Conservation (phyloP, 1,284 basidiomycete genomes). For the Papiliotrema laurentii region DNA sequence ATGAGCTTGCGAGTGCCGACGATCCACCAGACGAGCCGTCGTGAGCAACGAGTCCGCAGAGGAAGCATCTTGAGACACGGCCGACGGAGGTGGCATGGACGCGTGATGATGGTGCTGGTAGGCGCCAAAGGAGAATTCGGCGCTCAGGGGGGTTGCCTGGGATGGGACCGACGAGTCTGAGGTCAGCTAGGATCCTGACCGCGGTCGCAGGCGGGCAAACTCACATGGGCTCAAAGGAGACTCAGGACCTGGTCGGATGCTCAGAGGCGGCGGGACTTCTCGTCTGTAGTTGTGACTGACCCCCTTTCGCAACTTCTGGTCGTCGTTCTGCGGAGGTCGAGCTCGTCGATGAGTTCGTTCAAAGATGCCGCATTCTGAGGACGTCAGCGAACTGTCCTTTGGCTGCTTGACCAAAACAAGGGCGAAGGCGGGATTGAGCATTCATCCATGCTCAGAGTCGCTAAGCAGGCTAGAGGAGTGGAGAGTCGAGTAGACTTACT, state of each 20-base stretch:
- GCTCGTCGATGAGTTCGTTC: constrained; percentile 14
- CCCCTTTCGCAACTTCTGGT: constrained; percentile 11
- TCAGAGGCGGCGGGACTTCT: background rate
- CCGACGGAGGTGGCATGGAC: background rate
- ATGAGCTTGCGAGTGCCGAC: constrained; percentile 1
- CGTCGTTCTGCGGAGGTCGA: constrained; percentile 12
- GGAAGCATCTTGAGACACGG: background rate
- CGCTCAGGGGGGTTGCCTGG: background rate
- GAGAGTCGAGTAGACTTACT: constrained; percentile 3
- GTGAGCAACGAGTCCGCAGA: background rate
- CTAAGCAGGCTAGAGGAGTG: background rate
- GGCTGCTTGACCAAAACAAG: background rate
- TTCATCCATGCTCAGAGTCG: background rate
- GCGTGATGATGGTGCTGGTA: background rate
- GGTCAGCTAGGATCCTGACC: background rate
- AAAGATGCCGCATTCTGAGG: constrained; percentile 20
- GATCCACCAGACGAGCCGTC: background rate
- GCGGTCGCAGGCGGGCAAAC: background rate
- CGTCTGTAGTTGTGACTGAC: no score
- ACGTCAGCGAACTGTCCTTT: background rate
- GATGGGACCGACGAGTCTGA: constrained; percentile 1
- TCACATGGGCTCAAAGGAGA: constrained; percentile 3
- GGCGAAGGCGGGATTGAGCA: no score
- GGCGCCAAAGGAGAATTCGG: background rate
- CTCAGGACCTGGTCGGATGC: background rate